A percentile compares a stretch with the other conserved stretches of the same genome.
These are phyloP conservation scores for Melocanna baccifera DNA, from an alignment of 176 grass and related monocot genomes.

Conservation along the genomic window DNA sequence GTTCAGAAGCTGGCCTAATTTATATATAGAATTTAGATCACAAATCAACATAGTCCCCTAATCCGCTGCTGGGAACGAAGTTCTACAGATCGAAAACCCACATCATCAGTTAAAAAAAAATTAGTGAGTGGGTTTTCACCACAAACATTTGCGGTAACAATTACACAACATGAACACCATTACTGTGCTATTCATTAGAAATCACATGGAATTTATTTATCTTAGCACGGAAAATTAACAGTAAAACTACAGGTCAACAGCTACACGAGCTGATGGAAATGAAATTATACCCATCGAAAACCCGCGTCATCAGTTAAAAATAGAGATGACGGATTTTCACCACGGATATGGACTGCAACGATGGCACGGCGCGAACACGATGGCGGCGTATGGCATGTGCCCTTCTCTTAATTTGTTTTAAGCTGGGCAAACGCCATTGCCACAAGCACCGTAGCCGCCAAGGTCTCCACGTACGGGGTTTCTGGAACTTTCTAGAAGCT, in stretches of 20 bases:
- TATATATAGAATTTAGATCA: too few relatives aligned
- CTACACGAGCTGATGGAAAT: too few relatives aligned
- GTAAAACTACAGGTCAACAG: not conserved
- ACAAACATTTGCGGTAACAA: not conserved
- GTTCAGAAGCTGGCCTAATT: too few relatives aligned
- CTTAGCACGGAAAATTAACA: conserved; percentile 5
- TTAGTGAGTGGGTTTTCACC: not conserved
- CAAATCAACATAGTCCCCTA: too few relatives aligned
- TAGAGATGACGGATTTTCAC: not conserved
- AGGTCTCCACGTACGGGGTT: not conserved
- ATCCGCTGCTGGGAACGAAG: not conserved
- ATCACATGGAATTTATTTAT: not conserved
- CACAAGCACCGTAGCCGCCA: not conserved
- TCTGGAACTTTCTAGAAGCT: conserved; percentile 40
- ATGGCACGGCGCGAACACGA: not conserved
- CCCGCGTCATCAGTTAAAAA: not conserved
- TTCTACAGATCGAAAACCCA: not conserved
- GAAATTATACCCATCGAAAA: not conserved
- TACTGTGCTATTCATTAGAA: not conserved
- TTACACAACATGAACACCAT: not conserved
- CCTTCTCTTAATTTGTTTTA: conserved; percentile 27
- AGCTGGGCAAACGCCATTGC: conserved; percentile 19
- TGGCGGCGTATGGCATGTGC: not conserved
- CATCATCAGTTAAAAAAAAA: not conserved
- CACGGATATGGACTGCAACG: not conserved